phyloP scores from a whole-genome alignment of 164 flowering plant species.

The Houttuynia cordata region DNA sequence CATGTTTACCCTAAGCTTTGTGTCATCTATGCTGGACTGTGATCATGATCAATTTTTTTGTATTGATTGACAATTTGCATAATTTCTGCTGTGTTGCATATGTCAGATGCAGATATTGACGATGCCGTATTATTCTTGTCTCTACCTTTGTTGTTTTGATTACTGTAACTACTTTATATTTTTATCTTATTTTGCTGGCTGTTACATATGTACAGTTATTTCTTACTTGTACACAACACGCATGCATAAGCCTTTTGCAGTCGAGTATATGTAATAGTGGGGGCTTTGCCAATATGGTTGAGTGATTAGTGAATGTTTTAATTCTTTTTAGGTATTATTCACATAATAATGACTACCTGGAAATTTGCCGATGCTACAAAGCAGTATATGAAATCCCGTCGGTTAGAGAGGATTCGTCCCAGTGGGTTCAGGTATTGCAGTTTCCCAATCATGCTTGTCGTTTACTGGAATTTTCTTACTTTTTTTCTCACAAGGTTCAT shows the following conservation, averaged over 20 bases:
- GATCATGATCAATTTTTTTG: background rate
- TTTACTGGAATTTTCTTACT: conserved; percentile 1
- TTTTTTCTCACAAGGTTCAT: background rate
- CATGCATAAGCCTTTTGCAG: background rate
- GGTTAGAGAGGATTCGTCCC: conserved; percentile 56
- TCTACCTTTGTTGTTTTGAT: no score
- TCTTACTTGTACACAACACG: background rate
- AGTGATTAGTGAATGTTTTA: background rate
- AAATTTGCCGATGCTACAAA: conserved; percentile 88
- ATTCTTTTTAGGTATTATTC: conserved; percentile 48
- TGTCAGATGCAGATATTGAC: background rate
- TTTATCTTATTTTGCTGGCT: background rate
- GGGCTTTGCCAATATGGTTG: background rate
- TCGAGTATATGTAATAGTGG: background rate
- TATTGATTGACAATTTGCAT: no score
- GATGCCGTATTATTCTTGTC: no score
- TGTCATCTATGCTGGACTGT: background rate
- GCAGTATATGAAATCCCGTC: conserved; percentile 86
- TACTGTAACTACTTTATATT: no score
- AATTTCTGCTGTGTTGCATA: background rate
- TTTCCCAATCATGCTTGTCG: background rate
- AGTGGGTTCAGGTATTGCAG: conserved; percentile 65
- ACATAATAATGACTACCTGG: conserved; percentile 82
- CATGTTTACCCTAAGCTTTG: background rate
- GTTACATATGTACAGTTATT: background rate